Base-by-base conservation (phyloP, 345 rosid genomes). In the Camelina sativa region DNA sequence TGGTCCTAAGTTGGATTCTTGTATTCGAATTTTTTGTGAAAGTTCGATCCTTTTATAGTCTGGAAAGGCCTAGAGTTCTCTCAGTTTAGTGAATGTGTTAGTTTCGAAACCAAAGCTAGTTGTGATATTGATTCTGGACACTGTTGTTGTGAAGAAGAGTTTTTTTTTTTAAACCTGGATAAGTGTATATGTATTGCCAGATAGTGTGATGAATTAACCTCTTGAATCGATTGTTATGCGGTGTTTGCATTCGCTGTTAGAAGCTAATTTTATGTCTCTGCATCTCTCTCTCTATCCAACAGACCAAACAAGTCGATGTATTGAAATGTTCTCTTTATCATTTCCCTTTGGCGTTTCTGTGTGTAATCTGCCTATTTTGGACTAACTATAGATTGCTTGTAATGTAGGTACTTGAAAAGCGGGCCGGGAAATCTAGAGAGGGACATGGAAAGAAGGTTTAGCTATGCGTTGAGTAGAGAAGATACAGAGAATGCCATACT, bases 401-500 rank as follows among this genome's bases (percentile, higher is more conserved):
- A 28, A 50, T 63, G 37, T 46, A 95, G 97, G 89, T 91, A 95
- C 83, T 73, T 89, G 82, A 95, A 85, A 86, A 90, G 77, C 70
- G 97, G 97, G n/a, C 93, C 97, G 9, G 97, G 96, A 9, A 87
- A 75, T 81, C 92, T 94, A 3, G 97, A 95, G 67, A 91, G 89
- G 69, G 98, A 94, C 48, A 76, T 94, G 64, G 98, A 91, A 78
- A 90, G 98, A 78, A 89, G 97, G 82, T 95, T 93, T 84, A 93
- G 96, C 51, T 91, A 93, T 68, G 97, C 98, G 20, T 79, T 93
- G 81, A 93, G 97, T 64, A 86, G 98, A 80, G 94, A 91, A 62
- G 98, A 94, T 80, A 86, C 90, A 0, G 91, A 94, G 81, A 94
- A 94, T 35, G 97, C 97, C 66, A 86, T 89, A 53, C 93, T 91